A percentile compares a stretch with the other conserved stretches of the same genome.
These are phyloP conservation scores for Trichoderma sp. DNA, from an alignment of 2,329 filamentous ascomycete species.

Conservation along the genomic window DNA sequence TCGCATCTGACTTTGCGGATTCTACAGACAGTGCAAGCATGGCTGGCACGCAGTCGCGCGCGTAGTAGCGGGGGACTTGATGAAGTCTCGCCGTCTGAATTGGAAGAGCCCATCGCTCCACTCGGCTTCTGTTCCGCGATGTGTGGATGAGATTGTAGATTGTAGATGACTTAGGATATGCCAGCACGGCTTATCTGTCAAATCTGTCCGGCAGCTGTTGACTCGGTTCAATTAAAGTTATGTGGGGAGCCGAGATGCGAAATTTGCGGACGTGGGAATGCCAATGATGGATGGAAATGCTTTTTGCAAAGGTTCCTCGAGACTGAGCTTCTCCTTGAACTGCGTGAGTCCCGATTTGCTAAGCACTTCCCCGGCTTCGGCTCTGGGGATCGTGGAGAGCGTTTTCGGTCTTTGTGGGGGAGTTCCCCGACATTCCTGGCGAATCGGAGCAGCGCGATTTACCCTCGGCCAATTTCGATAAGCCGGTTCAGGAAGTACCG, in stretches of 20 bases:
- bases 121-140: background rate
- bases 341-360: background rate
- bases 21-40: constrained; percentile 18
- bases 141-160: background rate
- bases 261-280: background rate
- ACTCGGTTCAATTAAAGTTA: background rate
- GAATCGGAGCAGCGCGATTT: constrained; percentile 8
- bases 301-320: background rate
- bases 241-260: background rate
- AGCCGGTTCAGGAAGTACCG: constrained; percentile 8
- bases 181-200: background rate
- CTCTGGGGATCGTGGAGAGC: background rate
- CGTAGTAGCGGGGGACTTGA: constrained; percentile 8
- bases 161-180: background rate
- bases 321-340: background rate
- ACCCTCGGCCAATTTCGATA: constrained; percentile 20
- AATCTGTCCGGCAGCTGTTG: background rate
- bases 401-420: constrained; percentile 2
- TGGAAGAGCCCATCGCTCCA: constrained; percentile 12
- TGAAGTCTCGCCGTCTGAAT: constrained; percentile 7
- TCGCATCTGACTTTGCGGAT: constrained; percentile 28
- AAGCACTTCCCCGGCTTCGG: background rate
- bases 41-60: constrained; percentile 16
- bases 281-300: background rate
- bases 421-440: background rate